These are phyloP conservation scores for Ceratocystis huliohia DNA, from an alignment of 2,329 filamentous ascomycete genomes.

Conservation along the genomic window DNA sequence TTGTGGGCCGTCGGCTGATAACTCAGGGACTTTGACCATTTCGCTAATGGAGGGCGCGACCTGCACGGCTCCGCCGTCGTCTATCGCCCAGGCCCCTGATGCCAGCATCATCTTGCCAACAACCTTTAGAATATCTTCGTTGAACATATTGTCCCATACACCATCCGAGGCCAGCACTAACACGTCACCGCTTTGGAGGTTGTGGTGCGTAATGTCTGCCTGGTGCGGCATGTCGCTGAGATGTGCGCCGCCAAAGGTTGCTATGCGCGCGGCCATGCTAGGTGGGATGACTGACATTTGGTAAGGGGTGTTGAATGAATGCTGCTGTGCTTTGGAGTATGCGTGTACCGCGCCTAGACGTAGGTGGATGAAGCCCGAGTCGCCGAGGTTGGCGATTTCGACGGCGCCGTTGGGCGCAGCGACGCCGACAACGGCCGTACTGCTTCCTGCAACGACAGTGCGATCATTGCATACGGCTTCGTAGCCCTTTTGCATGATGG, in stretches of 20 bases:
- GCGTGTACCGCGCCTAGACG: constrained; percentile 74
- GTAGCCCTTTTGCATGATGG: constrained; percentile 63
- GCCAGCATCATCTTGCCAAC: constrained; percentile 65
- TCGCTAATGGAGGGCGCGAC: constrained; percentile 46
- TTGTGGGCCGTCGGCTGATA: constrained; percentile 22
- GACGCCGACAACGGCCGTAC: constrained; percentile 81
- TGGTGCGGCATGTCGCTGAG: constrained; percentile 76
- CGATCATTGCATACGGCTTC: constrained; percentile 65
- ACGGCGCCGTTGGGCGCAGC: constrained; percentile 59
- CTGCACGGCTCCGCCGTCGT: constrained; percentile 45
- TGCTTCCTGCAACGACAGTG: constrained; percentile 67
- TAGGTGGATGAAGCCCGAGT: constrained; percentile 84
- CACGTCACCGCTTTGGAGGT: constrained; percentile 78
- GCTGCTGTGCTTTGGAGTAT: constrained; percentile 75
- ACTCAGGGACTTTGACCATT: constrained; percentile 33
- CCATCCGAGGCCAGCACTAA: constrained; percentile 91
- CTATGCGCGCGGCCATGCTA: constrained; percentile 63
- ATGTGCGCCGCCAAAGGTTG: constrained; percentile 69
- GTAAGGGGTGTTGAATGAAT: constrained; percentile 95
- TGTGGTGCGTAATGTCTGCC: constrained; percentile 64
- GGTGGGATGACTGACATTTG: constrained; percentile 82
- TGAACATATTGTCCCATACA: constrained; percentile 89
- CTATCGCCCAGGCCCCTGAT: constrained; percentile 58
- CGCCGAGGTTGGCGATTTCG: constrained; percentile 86
- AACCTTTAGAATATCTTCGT: constrained; percentile 74